These are phyloP conservation scores for Ceratocystis alfenasii DNA, from an alignment of 2,329 filamentous ascomycete genomes.

Conservation along the genomic window DNA sequence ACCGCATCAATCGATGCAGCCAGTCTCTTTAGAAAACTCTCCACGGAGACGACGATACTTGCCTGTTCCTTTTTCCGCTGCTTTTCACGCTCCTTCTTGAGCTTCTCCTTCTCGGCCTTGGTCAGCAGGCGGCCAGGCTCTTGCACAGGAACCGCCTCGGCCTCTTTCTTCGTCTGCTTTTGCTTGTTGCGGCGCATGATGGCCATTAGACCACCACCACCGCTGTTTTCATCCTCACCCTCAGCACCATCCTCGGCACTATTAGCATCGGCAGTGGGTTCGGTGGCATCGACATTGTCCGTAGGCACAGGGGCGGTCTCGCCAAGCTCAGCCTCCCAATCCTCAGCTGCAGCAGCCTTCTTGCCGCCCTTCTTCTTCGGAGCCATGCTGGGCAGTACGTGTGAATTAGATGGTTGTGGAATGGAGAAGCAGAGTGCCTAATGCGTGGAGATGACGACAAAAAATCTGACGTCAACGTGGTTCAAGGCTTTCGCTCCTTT, in stretches of 20 bases:
- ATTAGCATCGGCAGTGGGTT: constrained; percentile 28
- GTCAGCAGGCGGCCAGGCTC: constrained; percentile 64
- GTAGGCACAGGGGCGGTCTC: constrained; percentile 55
- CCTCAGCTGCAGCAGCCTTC: constrained; percentile 70
- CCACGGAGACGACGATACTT: constrained; percentile 18
- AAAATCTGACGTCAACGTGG: neutral
- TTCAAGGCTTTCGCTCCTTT: constrained; percentile 3
- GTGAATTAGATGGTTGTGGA: neutral
- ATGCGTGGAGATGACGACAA: neutral
- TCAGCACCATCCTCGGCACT: constrained; percentile 40
- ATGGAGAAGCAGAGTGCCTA: neutral
- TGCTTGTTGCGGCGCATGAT: constrained; percentile 70
- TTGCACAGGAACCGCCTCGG: constrained; percentile 53
- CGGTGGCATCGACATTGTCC: constrained; percentile 27
- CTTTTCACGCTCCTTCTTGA: constrained; percentile 98
- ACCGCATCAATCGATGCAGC: no score
- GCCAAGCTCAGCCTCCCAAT: constrained; percentile 90
- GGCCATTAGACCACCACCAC: constrained; percentile 61
- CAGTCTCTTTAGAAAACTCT: neutral
- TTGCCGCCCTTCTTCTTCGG: constrained; percentile 86
- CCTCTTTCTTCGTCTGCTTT: constrained; percentile 77
- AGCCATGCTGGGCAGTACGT: constrained; percentile 47
- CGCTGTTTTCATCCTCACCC: constrained; percentile 42
- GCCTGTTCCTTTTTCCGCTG: constrained; percentile 97
- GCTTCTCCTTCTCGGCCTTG: constrained; percentile 96